Evolutionary conservation across 1,139 yeast species (phyloP).

Genomic region (Debaryomyces singareniensis): DNA sequence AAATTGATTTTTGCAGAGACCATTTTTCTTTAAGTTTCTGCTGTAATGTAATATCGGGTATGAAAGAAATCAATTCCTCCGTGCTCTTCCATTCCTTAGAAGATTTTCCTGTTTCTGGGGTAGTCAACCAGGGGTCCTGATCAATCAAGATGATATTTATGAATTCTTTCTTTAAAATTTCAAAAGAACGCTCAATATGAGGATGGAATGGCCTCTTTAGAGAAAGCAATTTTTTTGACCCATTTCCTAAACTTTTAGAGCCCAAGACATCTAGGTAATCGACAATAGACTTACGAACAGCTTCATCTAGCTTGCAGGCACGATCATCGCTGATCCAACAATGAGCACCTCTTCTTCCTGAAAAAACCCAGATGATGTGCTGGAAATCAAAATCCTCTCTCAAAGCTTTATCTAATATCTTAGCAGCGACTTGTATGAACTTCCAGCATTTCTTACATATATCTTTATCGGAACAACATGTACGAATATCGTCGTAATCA

Average conservation of each 20-base stretch:
- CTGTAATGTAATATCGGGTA: conserved; percentile 55
- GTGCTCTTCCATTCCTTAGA: conserved; percentile 38
- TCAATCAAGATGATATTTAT: conserved; percentile 61
- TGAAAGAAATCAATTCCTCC: conserved; percentile 52
- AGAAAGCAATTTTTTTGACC: conserved; percentile 35
- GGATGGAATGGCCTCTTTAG: conserved; percentile 86
- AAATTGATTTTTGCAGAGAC: conserved; percentile 23
- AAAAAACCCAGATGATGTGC: conserved; percentile 88
- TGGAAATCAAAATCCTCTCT: conserved; percentile 86
- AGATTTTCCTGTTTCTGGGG: conserved; percentile 22
- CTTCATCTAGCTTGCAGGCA: conserved; percentile 71
- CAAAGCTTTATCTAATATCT: conserved; percentile 65
- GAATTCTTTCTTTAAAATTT: conserved; percentile 59
- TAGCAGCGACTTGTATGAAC: conserved; percentile 82
- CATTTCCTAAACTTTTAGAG: conserved; percentile 31
- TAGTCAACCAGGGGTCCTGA: conserved; percentile 72
- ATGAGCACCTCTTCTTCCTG: conserved; percentile 99
- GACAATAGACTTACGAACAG: conserved; percentile 67
- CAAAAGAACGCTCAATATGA: conserved; percentile 69
- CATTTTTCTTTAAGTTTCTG: conserved; percentile 45
- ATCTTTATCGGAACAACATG: conserved; percentile 83
- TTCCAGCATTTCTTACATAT: conserved; percentile 93
- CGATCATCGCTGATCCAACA: conserved; percentile 93
- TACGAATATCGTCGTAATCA: conserved; percentile 89
- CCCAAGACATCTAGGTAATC: conserved; percentile 78